Conservation (phyloP, 2,329 filamentous ascomycete species). For the Lecanicillium sp. region DNA sequence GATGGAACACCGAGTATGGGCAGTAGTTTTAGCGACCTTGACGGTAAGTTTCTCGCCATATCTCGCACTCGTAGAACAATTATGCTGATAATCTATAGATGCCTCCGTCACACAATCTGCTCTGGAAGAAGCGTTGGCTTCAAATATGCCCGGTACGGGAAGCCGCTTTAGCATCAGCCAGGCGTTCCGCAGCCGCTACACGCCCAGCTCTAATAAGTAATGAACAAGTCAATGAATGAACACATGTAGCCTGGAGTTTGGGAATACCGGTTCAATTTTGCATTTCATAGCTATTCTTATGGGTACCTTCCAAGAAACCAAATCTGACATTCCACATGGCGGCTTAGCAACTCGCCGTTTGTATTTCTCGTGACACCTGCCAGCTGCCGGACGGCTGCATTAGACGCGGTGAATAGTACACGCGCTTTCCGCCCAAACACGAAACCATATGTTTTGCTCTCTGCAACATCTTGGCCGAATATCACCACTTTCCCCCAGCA, state of each 20-base stretch:
- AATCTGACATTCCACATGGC: no score
- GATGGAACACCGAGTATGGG: slow-evolving; percentile 75
- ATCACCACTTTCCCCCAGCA: not conserved
- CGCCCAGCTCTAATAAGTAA: slow-evolving; percentile 31
- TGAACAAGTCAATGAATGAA: not conserved
- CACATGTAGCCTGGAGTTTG: slow-evolving; percentile 6
- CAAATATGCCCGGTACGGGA: slow-evolving; percentile 32
- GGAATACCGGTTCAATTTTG: not conserved
- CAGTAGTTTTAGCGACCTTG: slow-evolving; percentile 80
- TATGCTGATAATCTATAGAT: slow-evolving; percentile 41
- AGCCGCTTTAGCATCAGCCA: slow-evolving; percentile 62
- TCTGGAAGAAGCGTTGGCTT: slow-evolving; percentile 70
- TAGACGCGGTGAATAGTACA: not conserved
- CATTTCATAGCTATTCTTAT: no score
- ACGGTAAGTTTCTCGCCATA: slow-evolving; percentile 44
- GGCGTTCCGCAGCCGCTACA: slow-evolving; percentile 57
- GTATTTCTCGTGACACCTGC: slow-evolving; percentile 9
- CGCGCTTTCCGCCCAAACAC: not conserved
- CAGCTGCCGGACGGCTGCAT: slow-evolving; percentile 1
- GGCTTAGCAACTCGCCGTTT: no score
- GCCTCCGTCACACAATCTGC: slow-evolving; percentile 76
- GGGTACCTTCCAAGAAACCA: no score
- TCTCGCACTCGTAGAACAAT: slow-evolving; percentile 3
- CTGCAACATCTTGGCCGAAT: no score
- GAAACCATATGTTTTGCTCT: not conserved